Percentiles rank a stretch among this genome's conserved stretches.
Evolutionary conservation across 2,329 filamentous ascomycete genomes (phyloP).

Genomic region (Venturiaceae sp.): DNA sequence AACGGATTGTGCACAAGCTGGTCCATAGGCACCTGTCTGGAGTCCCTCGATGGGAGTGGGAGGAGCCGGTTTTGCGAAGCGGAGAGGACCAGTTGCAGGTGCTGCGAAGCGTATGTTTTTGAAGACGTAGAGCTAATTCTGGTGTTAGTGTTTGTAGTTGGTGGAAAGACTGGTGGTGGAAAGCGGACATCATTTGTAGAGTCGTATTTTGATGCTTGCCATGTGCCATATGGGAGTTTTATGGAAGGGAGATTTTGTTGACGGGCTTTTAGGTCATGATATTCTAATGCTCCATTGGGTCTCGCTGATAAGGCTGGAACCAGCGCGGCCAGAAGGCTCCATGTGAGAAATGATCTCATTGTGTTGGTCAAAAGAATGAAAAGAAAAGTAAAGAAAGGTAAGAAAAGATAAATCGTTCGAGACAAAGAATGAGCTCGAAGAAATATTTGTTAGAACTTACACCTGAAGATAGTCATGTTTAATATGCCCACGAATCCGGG

Average conservation of each 20-base stretch:
- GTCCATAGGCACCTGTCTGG: neutral
- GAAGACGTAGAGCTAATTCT: constrained; percentile 11
- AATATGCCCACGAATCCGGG: no score
- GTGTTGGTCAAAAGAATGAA: no score
- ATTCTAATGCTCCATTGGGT: no score
- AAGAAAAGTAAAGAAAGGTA: no score
- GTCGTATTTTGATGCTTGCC: constrained; percentile 4
- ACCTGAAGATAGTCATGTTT: no score
- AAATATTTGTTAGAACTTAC: no score
- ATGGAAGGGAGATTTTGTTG: constrained; percentile 5
- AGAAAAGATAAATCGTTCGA: no score
- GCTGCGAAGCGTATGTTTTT: constrained; percentile 21
- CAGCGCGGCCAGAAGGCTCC: no score
- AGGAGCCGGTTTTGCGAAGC: constrained; percentile 10
- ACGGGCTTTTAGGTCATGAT: no score
- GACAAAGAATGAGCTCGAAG: no score
- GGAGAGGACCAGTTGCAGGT: constrained; percentile 21
- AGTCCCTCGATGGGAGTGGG: neutral
- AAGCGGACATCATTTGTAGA: constrained; percentile 4
- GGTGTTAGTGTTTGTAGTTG: neutral
- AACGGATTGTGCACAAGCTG: neutral
- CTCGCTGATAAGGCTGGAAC: no score
- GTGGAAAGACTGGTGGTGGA: neutral
- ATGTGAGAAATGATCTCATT: no score
- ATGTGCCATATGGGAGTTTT: constrained; percentile 8